Conservation (phyloP, 441 rosid genomes). For the Mallotus repandus region DNA sequence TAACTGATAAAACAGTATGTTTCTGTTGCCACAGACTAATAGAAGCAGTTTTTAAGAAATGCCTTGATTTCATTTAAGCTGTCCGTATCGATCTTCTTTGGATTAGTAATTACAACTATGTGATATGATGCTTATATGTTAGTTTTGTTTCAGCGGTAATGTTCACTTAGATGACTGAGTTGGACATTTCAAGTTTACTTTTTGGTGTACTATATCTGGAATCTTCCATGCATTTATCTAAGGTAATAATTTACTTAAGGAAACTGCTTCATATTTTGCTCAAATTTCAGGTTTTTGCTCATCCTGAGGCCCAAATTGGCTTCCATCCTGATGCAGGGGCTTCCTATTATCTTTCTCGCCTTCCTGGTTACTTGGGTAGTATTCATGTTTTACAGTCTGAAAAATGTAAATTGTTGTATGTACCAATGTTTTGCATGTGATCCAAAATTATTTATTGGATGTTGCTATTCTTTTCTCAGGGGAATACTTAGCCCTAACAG, state of each 20-base stretch:
- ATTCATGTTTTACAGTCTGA: neutral
- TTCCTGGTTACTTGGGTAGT: slow-evolving; percentile 88
- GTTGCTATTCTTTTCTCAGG: slow-evolving; percentile 39
- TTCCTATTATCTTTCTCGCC: slow-evolving; percentile 83
- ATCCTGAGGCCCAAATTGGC: slow-evolving; percentile 86
- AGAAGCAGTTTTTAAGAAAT: slow-evolving; percentile 1
- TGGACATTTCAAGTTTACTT: neutral
- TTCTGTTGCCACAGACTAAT: slow-evolving; percentile 22
- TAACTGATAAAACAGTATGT: slow-evolving; percentile 89
- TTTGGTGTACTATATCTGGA: slow-evolving; percentile 7
- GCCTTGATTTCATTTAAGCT: neutral
- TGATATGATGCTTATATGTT: neutral
- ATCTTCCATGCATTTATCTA: neutral
- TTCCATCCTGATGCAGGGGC: slow-evolving; percentile 98
- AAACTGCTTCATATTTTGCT: slow-evolving; percentile 2
- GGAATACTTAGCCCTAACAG: slow-evolving; percentile 83
- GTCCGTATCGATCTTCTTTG: neutral
- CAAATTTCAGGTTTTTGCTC: slow-evolving; percentile 61
- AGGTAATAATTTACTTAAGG: neutral
- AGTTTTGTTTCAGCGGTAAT: neutral
- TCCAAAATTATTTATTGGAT: neutral
- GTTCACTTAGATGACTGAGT: neutral
- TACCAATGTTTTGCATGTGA: neutral
- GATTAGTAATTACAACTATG: neutral
- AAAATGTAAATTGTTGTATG: neutral